These are phyloP conservation scores for Mytilinidion resinicola DNA, from an alignment of 495 filamentous ascomycete species.

Conservation along the genomic window DNA sequence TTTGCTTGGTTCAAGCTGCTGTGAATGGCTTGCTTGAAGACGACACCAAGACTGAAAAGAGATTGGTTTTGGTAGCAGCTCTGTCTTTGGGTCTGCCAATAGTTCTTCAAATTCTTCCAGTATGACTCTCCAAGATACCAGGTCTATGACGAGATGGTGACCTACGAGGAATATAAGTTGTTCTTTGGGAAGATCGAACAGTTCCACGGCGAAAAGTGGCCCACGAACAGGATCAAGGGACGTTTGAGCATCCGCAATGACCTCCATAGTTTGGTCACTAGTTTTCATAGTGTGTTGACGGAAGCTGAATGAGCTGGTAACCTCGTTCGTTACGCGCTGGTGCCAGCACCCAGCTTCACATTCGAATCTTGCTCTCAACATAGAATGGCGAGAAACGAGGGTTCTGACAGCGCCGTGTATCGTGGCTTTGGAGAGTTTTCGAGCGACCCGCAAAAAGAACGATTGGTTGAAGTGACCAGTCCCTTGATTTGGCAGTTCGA, in stretches of 20 bases:
- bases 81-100: too few relatives aligned
- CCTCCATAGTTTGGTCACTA: conserved; percentile 1
- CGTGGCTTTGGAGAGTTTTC: not conserved
- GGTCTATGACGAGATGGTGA: conserved; percentile 29
- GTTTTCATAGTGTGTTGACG: not conserved
- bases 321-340: conserved; percentile 26
- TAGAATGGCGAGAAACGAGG: conserved; percentile 24
- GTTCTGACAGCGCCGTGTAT: conserved; percentile 16
- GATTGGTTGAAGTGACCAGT: conserved; percentile 27
- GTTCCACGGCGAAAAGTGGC: conserved; percentile 25
- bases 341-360: conserved; percentile 12
- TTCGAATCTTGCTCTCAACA: conserved; percentile 28
- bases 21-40: conserved; percentile 19
- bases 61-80: too few relatives aligned
- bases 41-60: conserved; percentile 24
- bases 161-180: conserved; percentile 19
- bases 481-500: conserved; percentile 17
- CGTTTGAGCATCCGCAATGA: conserved; percentile 19
- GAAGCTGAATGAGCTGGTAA: conserved; percentile 16
- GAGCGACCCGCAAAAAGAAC: conserved; percentile 19
- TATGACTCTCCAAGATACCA: conserved; percentile 28
- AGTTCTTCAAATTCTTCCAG: conserved; percentile 27
- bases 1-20: conserved; percentile 3
- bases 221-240: conserved; percentile 16
- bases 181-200: too few relatives aligned